These are phyloP conservation scores for Mucor piriformis DNA, from an alignment of 371 early-diverging fungal species.

Conservation along the genomic window DNA sequence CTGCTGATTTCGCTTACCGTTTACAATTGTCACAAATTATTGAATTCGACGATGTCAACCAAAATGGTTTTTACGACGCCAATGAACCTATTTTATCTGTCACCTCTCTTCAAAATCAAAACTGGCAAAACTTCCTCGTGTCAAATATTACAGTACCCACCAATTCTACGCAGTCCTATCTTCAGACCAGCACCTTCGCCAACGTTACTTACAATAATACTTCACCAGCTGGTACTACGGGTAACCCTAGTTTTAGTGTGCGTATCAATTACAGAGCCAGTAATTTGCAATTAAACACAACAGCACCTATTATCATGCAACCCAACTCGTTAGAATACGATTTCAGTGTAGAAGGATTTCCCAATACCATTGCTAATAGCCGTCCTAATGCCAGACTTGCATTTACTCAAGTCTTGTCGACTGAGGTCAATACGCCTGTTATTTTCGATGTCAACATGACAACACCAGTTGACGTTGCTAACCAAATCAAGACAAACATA, in stretches of 20 bases:
- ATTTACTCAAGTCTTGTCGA: constrained; percentile 32
- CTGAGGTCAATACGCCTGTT: constrained; percentile 1
- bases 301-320: constrained; percentile 39
- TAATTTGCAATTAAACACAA: constrained; percentile 47
- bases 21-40: constrained; percentile 37
- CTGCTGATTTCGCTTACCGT: constrained; percentile 46
- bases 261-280: constrained; percentile 36
- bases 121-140: constrained; percentile 41
- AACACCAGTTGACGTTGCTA: constrained; percentile 38
- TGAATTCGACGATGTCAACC: constrained; percentile 49
- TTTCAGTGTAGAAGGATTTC: constrained; percentile 32
- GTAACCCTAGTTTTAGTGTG: constrained; percentile 21
- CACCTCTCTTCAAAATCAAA: constrained; percentile 27
- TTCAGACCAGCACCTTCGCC: constrained; percentile 33
- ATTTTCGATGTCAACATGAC: constrained; percentile 47
- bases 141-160: constrained; percentile 37
- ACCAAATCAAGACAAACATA: constrained; percentile 44
- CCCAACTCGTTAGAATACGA: constrained; percentile 51
- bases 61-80: constrained; percentile 46
- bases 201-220: constrained; percentile 33
- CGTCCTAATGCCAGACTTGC: constrained; percentile 27
- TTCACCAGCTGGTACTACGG: not conserved
- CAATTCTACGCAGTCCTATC: constrained; percentile 30
- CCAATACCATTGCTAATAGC: constrained; percentile 6
- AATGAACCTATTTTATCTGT: constrained; percentile 34